phyloP scores from a whole-genome alignment of 352 stramenopile species.

The Phytophthora syringae region DNA sequence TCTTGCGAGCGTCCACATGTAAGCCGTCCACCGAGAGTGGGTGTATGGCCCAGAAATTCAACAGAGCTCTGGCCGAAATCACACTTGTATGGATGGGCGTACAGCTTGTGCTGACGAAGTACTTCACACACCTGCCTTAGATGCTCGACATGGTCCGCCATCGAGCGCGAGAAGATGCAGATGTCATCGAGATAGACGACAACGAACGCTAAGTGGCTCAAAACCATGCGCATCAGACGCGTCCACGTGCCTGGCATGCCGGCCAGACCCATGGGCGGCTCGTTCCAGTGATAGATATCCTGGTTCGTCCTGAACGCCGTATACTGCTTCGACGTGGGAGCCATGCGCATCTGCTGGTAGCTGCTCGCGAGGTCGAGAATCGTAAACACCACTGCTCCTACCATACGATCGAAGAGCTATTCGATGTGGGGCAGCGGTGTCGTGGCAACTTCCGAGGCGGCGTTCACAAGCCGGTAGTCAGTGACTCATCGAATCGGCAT shows the following conservation, averaged over 20 bases:
- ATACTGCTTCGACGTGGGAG: constrained; percentile 17
- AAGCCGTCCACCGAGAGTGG: neutral
- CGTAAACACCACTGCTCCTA: constrained; percentile 12
- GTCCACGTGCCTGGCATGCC: constrained; percentile 50
- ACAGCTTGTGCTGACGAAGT: neutral
- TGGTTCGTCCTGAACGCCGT: constrained; percentile 39
- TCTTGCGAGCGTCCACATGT: neutral
- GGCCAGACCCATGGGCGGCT: constrained; percentile 39
- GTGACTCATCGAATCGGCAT: neutral
- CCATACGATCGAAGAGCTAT: constrained; percentile 16
- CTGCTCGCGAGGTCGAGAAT: constrained; percentile 33
- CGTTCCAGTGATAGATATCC: constrained; percentile 47
- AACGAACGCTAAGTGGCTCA: neutral
- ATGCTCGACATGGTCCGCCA: neutral
- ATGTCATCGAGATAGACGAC: constrained; percentile 3
- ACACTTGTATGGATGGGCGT: neutral
- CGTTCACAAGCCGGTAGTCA: neutral
- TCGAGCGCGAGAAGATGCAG: constrained; percentile 3
- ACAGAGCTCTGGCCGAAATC: neutral
- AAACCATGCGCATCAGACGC: constrained; percentile 9
- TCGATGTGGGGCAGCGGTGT: constrained; percentile 23
- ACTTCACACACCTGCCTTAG: constrained; percentile 1
- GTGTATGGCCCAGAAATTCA: neutral
- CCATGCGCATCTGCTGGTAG: constrained; percentile 40
- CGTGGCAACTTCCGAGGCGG: too few species aligned